Percentiles rank a stretch among this genome's conserved stretches.
phyloP scores from a whole-genome alignment of 1,139 yeast genomes.

The Saccharomycopsis crataegensis region DNA sequence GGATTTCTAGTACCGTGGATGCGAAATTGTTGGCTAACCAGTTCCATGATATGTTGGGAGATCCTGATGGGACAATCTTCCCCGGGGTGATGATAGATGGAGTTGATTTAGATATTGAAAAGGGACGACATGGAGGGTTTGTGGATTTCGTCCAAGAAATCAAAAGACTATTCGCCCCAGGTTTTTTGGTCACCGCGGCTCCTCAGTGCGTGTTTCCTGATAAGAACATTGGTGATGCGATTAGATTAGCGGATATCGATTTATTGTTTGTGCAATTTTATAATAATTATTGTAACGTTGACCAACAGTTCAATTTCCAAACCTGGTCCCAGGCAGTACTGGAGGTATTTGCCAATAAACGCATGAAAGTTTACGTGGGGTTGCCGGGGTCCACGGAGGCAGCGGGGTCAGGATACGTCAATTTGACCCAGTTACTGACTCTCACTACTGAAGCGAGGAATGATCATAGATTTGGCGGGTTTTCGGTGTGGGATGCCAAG shows the following conservation, averaged over 20 bases:
- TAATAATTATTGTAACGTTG: slow-evolving; percentile 75
- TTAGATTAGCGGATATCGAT: slow-evolving; percentile 58
- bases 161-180: slow-evolving; percentile 41
- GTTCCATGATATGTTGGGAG: slow-evolving; percentile 25
- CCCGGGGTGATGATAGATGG: slow-evolving; percentile 17
- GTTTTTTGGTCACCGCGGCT: slow-evolving; percentile 45
- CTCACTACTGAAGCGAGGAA: slow-evolving; percentile 27
- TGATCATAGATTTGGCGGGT: slow-evolving; percentile 63
- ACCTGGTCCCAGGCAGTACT: slow-evolving; percentile 72
- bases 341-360: slow-evolving; percentile 51
- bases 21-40: slow-evolving; percentile 27
- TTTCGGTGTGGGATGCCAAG: slow-evolving; percentile 92
- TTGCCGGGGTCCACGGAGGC: slow-evolving; percentile 63
- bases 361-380: slow-evolving; percentile 61
- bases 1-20: slow-evolving; percentile 19
- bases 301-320: slow-evolving; percentile 65
- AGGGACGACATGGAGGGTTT: slow-evolving; percentile 17
- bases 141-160: slow-evolving; percentile 15
- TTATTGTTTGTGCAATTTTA: slow-evolving; percentile 89
- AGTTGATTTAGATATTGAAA: slow-evolving; percentile 18
- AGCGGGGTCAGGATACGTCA: slow-evolving; percentile 49
- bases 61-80: slow-evolving; percentile 47
- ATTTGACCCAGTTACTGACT: slow-evolving; percentile 32
- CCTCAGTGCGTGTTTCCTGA: slow-evolving; percentile 83
- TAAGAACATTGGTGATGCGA: slow-evolving; percentile 62